Base-by-base conservation (phyloP, 768 basidiomycete genomes). In the Leccinum broughii region DNA sequence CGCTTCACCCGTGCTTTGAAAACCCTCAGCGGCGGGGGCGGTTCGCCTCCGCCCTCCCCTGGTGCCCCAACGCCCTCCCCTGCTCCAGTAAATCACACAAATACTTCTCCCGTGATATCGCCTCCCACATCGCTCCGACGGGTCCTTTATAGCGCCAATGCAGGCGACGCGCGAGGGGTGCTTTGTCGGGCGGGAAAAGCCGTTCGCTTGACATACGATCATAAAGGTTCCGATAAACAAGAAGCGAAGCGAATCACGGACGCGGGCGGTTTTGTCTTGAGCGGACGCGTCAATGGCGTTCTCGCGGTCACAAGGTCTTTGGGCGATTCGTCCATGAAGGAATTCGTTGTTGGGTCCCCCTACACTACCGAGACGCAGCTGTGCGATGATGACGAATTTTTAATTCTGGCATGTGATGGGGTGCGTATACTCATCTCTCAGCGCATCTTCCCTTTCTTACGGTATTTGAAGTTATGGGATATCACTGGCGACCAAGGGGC, bases 241-340 rank as follows among this genome's bases (percentile, higher is more conserved):
- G 97, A 99, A 76, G 95, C 95, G 20, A 98, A 97, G 77, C 85
- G 97, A 22, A 98, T 99, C 72, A 95, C 84, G 53, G 97, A 98
- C 70, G 97, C 97, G 0, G 97, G 97, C 10, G 97, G 97, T 2
- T 99, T 98, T 71, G 95, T 99, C 22, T 88, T 99, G 91, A 96
- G 96, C 69, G 97, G 96, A 63, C 86, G 97, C 13, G 97, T 99
- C 35, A 99, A 99, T 66, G 97, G 96, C 64, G 95, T 98, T 46
- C 79, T 99, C 57, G 95, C 95, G 6, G 97, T 99, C 30, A 99
- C 97, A 17, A 83, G 97, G 59, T 94, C 94, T 68, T 78, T 99
- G 58, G 97, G 97, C 35, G 97, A 99, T 70, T 91, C 94, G 2
- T 91, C 93, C 7, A 98, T 99, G 97, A 99, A 99, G 76, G 97